Base-by-base conservation (phyloP, 192 early-diverging fungal genomes). In the Linnemannia zychae region DNA sequence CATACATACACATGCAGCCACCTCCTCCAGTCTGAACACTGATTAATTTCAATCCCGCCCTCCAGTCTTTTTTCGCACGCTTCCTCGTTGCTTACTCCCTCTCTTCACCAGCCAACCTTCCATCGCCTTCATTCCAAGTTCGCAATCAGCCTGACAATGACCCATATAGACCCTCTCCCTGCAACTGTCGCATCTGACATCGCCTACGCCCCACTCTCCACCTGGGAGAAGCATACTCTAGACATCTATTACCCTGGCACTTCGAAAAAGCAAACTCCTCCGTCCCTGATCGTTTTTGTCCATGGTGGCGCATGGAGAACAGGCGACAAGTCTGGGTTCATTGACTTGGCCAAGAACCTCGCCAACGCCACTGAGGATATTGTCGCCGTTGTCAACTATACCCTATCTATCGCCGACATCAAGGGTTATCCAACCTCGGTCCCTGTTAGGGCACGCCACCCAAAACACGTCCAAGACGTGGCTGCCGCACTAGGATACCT, bases 251-350 rank as follows among this genome's bases (percentile, higher is more conserved):
- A 91, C 24, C 90, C 93, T 15, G 20, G 76, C 4, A 15, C 67
- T 9, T 22, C 57, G 31, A 63, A 24, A 31, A 44, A 17, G n/a
- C 49, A 20, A 17, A 74, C 31, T 34, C 33, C 46, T 44, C 78
- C 13, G 15, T 93, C 94, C 3, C 79, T 96, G 22, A 77, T 94
- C 3, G 90, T 97, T 9, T 95, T 93, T 87, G 79, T 97, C 22
- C 95, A 96, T 84, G 96, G 97, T 28, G 97, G 97, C 4, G 95
- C 96, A 18, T 98, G 97, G 97, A 89, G 94, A 6, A 88, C 92
- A 0, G 95, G 94, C 63, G 95, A 96, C 83, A 96, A 96, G 80
- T 57, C 75, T 44, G 91, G 94, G 9, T 92, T 92, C 50, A 67
- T 49, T 1, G 53, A 83, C 28, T 76, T 96, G 11, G 94, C 89